These are phyloP conservation scores for Madurella mycetomatis DNA, from an alignment of 2,329 filamentous ascomycete genomes.

Conservation along the genomic window DNA sequence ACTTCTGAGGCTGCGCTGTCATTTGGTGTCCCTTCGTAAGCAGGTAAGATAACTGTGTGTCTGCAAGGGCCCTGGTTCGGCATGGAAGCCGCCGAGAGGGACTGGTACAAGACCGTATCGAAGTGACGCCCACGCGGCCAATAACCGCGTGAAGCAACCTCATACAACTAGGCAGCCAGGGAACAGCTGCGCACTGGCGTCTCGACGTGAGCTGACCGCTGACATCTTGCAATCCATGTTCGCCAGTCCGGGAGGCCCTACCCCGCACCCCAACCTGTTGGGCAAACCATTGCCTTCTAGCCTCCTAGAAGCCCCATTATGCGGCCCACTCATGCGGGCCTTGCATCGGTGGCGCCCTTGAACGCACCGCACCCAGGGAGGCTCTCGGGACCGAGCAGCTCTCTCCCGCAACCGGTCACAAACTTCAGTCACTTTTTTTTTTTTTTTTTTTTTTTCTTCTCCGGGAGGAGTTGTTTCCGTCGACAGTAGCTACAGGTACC, in stretches of 20 bases:
- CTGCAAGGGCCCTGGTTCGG: not conserved
- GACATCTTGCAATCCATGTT: not conserved
- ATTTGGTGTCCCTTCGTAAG: not conserved
- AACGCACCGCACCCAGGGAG: not conserved
- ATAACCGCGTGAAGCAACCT: not conserved
- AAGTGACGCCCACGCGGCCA: too few species aligned
- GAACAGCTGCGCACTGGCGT: not conserved
- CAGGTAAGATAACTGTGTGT: not conserved
- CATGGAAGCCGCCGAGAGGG: not conserved
- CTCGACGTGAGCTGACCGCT: not conserved
- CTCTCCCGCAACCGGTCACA: slow-evolving; percentile 4
- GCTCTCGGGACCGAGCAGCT: slow-evolving; percentile 11
- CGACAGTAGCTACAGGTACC: not conserved
- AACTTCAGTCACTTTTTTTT: not conserved
- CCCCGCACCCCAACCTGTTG: not conserved
- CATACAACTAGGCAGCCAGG: not conserved
- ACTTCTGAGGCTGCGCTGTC: not conserved
- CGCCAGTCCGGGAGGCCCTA: not conserved
- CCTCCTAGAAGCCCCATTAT: not conserved
- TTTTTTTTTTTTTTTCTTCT: too few species aligned
- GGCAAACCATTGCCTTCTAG: not conserved
- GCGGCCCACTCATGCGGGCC: not conserved
- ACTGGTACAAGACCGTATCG: too few species aligned
- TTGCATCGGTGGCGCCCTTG: slow-evolving; percentile 2
- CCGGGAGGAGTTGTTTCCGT: too few species aligned